Percentiles rank a stretch among this genome's conserved stretches.
These are phyloP conservation scores for Lactarius trivialis DNA, from an alignment of 768 basidiomycete species.

Conservation along the genomic window DNA sequence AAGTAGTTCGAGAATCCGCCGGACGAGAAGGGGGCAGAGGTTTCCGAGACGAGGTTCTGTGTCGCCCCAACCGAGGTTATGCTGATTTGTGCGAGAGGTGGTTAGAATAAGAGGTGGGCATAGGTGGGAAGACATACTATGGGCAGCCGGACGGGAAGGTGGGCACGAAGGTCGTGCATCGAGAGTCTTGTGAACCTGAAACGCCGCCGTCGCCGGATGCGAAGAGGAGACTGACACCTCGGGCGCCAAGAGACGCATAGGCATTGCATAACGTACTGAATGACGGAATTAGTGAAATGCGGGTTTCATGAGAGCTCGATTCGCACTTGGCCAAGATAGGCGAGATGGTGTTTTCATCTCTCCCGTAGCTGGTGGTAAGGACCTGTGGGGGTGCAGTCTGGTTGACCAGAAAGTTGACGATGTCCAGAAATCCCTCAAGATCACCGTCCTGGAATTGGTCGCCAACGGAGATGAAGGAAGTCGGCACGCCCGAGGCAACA, in stretches of 20 bases:
- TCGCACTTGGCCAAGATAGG: too few relatives aligned
- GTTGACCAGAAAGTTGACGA: conserved; percentile 26
- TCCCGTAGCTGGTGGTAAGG: too few relatives aligned
- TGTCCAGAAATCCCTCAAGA: conserved; percentile 30
- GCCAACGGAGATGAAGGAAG: conserved; percentile 32
- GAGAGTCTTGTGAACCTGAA: conserved; percentile 27
- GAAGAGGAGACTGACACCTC: conserved; percentile 34
- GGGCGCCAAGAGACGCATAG: conserved; percentile 33
- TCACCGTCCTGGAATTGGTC: conserved; percentile 27
- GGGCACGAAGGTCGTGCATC: conserved; percentile 31
- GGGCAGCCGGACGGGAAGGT: conserved; percentile 35
- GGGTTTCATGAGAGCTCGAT: neutral
- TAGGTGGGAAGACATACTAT: conserved; percentile 25
- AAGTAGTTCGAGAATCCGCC: conserved; percentile 28
- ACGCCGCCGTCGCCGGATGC: conserved; percentile 36
- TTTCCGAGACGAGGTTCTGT: conserved; percentile 28
- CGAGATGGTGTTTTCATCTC: too few relatives aligned
- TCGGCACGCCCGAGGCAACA: conserved; percentile 26
- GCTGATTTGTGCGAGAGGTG: too few relatives aligned
- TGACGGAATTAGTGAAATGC: neutral
- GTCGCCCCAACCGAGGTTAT: conserved; percentile 35
- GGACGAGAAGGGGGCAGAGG: conserved; percentile 29
- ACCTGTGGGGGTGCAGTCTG: conserved; percentile 17
- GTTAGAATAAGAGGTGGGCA: too few relatives aligned
- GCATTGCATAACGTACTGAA: conserved; percentile 32